Evolutionary conservation across 345 rosid species (phyloP).

Genomic region (Ailanthus altissimus): DNA sequence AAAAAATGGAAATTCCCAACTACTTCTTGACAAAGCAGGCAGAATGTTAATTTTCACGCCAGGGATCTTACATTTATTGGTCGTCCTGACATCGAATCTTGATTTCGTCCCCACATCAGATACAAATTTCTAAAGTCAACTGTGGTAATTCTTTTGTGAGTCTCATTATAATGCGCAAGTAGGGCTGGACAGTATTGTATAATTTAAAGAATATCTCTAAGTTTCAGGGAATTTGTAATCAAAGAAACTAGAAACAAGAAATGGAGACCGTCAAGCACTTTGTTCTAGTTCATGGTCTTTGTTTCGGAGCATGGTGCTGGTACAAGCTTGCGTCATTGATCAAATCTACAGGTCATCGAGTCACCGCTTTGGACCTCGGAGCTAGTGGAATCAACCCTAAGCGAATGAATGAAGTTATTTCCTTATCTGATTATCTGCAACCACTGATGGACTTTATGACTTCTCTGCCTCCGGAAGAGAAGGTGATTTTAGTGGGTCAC

Average conservation of each 20-base stretch:
- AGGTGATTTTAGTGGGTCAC: slow-evolving; percentile 43
- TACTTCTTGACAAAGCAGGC: no score
- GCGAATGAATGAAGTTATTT: slow-evolving; percentile 18
- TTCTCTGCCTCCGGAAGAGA: slow-evolving; percentile 25
- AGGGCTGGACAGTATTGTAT: no score
- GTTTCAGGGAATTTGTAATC: no score
- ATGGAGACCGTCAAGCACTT: slow-evolving; percentile 16
- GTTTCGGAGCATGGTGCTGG: slow-evolving; percentile 48
- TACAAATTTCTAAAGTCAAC: no score
- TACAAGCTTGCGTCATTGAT: slow-evolving; percentile 28
- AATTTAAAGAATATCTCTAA: no score
- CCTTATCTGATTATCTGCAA: slow-evolving; percentile 19
- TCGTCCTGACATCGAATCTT: no score
- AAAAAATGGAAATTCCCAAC: no score
- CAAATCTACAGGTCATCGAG: slow-evolving; percentile 27
- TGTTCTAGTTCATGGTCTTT: slow-evolving; percentile 34
- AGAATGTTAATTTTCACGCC: no score
- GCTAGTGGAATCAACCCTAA: slow-evolving; percentile 35
- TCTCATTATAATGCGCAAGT: no score
- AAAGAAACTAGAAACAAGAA: neutral
- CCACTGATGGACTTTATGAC: slow-evolving; percentile 33
- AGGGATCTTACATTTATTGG: no score
- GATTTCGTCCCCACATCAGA: no score
- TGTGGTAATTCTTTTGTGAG: no score
- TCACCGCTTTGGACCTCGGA: slow-evolving; percentile 33